Conservation (phyloP, 2,329 filamentous ascomycete genomes). For the Chrysosporium keratinophilum region DNA sequence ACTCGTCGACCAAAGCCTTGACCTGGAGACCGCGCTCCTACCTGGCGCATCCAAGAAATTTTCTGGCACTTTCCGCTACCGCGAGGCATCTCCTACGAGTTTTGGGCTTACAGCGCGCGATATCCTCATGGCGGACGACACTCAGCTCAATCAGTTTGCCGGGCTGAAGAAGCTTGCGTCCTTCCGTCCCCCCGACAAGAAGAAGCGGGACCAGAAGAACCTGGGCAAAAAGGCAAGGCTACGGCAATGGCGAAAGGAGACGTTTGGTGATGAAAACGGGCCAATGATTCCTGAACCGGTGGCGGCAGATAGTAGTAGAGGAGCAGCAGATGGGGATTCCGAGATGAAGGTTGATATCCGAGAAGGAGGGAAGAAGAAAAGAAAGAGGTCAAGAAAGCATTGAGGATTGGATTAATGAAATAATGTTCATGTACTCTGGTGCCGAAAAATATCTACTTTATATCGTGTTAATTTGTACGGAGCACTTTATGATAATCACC, state of each 20-base stretch:
- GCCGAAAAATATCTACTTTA: no score
- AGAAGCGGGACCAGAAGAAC: conserved; percentile 75
- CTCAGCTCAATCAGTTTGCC: conserved; percentile 76
- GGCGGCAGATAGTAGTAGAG: conserved; percentile 14
- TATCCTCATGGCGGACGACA: conserved; percentile 82
- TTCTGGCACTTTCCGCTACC: conserved; percentile 66
- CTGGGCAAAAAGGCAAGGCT: conserved; percentile 88
- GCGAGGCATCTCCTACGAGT: conserved; percentile 79
- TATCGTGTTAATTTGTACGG: no score
- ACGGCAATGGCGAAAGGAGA: conserved; percentile 69
- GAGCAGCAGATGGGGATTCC: conserved; percentile 18
- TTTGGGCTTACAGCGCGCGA: conserved; percentile 85
- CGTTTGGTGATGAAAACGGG: conserved; percentile 53
- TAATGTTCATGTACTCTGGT: no score
- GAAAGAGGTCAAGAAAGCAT: conserved; percentile 38
- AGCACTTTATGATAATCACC: no score
- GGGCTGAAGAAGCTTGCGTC: conserved; percentile 90
- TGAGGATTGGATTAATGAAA: conserved; percentile 13
- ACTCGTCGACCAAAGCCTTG: conserved; percentile 70
- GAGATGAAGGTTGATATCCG: conserved; percentile 34
- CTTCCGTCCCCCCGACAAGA: conserved; percentile 82
- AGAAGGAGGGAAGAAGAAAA: conserved; percentile 32
- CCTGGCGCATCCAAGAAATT: conserved; percentile 44
- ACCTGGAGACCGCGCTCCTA: conserved; percentile 57
- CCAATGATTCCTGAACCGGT: conserved; percentile 23